Evolutionary conservation across 257 asterid genomes (phyloP).

Genomic region (Gardenia jasminoides): DNA sequence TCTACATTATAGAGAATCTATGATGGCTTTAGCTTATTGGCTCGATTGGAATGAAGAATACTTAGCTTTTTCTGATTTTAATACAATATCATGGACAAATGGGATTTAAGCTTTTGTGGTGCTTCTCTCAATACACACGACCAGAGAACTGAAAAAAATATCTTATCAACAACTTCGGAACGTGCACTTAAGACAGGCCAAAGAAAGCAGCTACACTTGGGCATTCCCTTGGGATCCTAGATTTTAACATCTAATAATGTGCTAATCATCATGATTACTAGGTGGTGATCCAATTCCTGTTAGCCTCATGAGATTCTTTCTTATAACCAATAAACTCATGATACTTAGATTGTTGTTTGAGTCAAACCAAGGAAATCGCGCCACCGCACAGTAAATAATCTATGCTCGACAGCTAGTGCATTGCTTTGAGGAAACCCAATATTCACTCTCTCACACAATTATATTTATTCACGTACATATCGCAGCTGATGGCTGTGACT

Average conservation of each 20-base stretch:
- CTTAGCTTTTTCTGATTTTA: slow-evolving; percentile 25
- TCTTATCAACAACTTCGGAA: slow-evolving; percentile 38
- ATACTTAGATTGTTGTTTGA: not conserved
- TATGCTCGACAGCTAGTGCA: too few species aligned
- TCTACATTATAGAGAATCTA: too few species aligned
- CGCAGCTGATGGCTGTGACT: too few species aligned
- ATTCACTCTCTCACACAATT: too few species aligned
- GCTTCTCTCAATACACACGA: slow-evolving; percentile 49
- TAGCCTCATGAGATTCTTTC: not conserved
- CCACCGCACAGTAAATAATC: too few species aligned
- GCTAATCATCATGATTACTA: not conserved
- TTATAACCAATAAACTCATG: not conserved
- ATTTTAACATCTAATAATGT: not conserved
- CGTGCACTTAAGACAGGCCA: slow-evolving; percentile 31
- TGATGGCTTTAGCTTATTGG: slow-evolving; percentile 45
- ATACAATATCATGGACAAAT: slow-evolving; percentile 64
- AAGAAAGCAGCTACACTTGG: slow-evolving; percentile 1
- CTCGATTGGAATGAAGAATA: slow-evolving; percentile 54
- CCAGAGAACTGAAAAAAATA: slow-evolving; percentile 2
- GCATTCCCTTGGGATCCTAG: not conserved
- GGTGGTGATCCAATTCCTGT: not conserved
- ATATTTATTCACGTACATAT: too few species aligned
- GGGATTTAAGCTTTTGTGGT: slow-evolving; percentile 64
- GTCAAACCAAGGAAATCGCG: too few species aligned
- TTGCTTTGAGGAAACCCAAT: too few species aligned